A percentile compares a stretch with the other conserved stretches of the same genome.
These are phyloP conservation scores for Rutstroemia sp. DNA, from an alignment of 2,329 filamentous ascomycete genomes.

Conservation along the genomic window DNA sequence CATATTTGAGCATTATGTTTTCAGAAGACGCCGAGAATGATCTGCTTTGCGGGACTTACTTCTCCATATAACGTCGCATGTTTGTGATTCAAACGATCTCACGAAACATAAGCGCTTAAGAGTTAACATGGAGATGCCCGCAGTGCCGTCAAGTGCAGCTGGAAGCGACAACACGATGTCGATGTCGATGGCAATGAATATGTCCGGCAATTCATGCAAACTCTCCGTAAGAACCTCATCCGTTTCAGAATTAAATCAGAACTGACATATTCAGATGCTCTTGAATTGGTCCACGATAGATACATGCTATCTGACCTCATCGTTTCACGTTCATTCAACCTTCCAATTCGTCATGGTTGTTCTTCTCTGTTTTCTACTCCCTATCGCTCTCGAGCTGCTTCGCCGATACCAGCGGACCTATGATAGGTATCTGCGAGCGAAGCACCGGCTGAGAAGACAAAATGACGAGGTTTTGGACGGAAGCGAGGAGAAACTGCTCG, in stretches of 20 bases:
- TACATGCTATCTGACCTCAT: slow-evolving; percentile 18
- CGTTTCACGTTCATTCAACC: slow-evolving; percentile 16
- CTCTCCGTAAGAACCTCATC: slow-evolving; percentile 14
- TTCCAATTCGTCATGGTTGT: slow-evolving; percentile 20
- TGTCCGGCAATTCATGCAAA: slow-evolving; percentile 16
- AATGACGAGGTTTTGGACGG: slow-evolving; percentile 10
- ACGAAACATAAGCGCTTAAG: not conserved
- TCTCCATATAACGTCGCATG: not conserved
- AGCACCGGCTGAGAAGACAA: not conserved
- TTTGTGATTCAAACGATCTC: not conserved
- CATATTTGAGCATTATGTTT: not conserved
- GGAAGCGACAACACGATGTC: slow-evolving; percentile 1
- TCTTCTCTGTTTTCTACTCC: slow-evolving; percentile 18
- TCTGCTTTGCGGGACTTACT: not conserved
- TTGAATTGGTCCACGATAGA: slow-evolving; percentile 22
- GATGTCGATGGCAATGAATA: slow-evolving; percentile 16
- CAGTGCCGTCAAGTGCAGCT: not conserved
- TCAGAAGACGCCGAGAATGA: not conserved
- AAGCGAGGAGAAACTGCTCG: slow-evolving; percentile 17
- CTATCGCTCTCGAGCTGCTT: slow-evolving; percentile 18
- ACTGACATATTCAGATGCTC: slow-evolving; percentile 17
- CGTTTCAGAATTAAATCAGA: not conserved
- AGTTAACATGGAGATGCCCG: slow-evolving; percentile 7
- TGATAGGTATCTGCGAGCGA: slow-evolving; percentile 14
- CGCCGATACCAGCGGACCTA: slow-evolving; percentile 17